Evolutionary conservation across 257 asterid species (phyloP), one percentile per base, ranked within the genome.

Genomic region (Osmanthus fragrans): DNA sequence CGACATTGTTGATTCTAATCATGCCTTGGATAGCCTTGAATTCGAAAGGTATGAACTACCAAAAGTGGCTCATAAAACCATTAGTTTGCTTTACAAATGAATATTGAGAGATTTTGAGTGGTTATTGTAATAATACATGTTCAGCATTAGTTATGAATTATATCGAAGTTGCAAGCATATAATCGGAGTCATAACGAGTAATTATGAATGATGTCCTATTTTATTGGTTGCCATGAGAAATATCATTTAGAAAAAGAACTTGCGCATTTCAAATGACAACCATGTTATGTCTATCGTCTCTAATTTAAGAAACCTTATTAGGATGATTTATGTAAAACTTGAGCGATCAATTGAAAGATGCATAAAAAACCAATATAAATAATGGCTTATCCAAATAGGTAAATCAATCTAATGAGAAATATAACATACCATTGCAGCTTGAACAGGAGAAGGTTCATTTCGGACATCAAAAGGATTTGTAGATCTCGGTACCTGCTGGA

Each of bases 381-480:
- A 10, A 75, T 63, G 69, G 54, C 21, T 25, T 32, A 74, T 67
- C 39, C 63, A 7, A 75, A 32, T 69, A 71, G 37, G 47, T 68
- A 39, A 39, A 45, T 64, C 60, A 54, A 74, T 65, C 36, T 7
- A 56, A 73, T 73, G 66, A 11, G 79, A 75, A 80, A 54, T 71
- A 69, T 29, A 51, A 76, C 93, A 78, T 86, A 95, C 97, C 70
- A 80, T 70, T 71, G 91, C 67, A 71, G 94, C 80, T 77, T 88
- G 96, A 77, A 63, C 86, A 77, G 90, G 84, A 82, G 94, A 71
- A 83, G 90, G 92, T 76, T 90, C 97, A 42, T 51, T 84, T 76
- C 85, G 85, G 83, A 86, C 90, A 80, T 92, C 98, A 83, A 96
- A 93, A 73, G 98, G 99, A 77, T 96, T 96, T 78, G 86, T 67